These are phyloP conservation scores for Aspergillus steynii DNA, from an alignment of 495 filamentous ascomycete species.

Conservation along the genomic window DNA sequence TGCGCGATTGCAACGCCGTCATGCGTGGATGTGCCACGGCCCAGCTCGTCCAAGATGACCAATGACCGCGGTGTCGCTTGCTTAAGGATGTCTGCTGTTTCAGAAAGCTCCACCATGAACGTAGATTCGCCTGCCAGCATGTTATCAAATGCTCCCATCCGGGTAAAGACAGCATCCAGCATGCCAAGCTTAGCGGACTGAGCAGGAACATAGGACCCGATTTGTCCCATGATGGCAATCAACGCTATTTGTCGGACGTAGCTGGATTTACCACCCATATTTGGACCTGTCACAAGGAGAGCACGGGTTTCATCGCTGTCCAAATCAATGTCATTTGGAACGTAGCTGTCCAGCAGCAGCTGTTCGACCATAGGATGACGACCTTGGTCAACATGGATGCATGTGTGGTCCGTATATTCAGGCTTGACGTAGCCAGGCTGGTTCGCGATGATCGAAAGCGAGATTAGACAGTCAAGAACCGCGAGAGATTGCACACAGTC, in stretches of 20 bases:
- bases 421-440: slow-evolving; percentile 93
- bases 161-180: slow-evolving; percentile 88
- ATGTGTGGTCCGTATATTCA: slow-evolving; percentile 66
- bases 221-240: slow-evolving; percentile 89
- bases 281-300: slow-evolving; percentile 90
- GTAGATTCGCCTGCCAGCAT: slow-evolving; percentile 93
- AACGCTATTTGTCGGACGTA: slow-evolving; percentile 93
- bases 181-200: slow-evolving; percentile 71
- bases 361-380: slow-evolving; percentile 98
- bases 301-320: slow-evolving; percentile 62
- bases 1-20: slow-evolving; percentile 96
- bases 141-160: slow-evolving; percentile 97
- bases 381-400: slow-evolving; percentile 72
- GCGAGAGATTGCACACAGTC: slow-evolving; percentile 86
- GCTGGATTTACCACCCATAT: slow-evolving; percentile 97
- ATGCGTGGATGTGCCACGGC: slow-evolving; percentile 88
- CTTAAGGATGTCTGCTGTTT: slow-evolving; percentile 88
- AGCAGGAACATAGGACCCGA: slow-evolving; percentile 92
- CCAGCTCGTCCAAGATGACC: slow-evolving; percentile 94
- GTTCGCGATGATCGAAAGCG: slow-evolving; percentile 75
- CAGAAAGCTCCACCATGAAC: slow-evolving; percentile 96
- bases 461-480: slow-evolving; percentile 86
- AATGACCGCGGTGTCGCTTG: slow-evolving; percentile 77
- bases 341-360: slow-evolving; percentile 81
- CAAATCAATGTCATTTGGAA: slow-evolving; percentile 85